phyloP scores from a whole-genome alignment of 2,329 filamentous ascomycete genomes.

The Graphiopsis chlorocephala region DNA sequence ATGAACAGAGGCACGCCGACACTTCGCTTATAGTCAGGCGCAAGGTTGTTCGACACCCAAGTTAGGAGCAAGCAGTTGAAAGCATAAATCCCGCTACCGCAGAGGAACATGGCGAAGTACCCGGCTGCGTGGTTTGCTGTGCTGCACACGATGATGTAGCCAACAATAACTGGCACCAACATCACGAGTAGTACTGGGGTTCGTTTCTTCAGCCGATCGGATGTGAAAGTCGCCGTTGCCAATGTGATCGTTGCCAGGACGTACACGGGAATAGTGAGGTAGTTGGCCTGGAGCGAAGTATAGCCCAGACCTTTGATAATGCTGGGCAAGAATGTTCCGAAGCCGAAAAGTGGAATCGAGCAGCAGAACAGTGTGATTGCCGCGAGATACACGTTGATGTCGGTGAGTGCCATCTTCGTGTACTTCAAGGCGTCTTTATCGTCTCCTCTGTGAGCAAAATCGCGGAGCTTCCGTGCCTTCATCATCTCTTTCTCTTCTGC shows the following conservation, averaged over 20 bases:
- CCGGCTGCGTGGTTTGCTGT: constrained; percentile 28
- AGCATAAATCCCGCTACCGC: constrained; percentile 42
- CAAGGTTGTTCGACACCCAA: constrained; percentile 61
- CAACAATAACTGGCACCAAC: constrained; percentile 31
- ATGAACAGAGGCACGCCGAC: constrained; percentile 58
- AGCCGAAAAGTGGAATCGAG: constrained; percentile 21
- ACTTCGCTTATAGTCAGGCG: constrained; percentile 53
- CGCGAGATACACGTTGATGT: constrained; percentile 33
- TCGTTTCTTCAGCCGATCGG: constrained; percentile 30
- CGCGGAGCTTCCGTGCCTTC: constrained; percentile 29
- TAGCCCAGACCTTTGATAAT: constrained; percentile 46
- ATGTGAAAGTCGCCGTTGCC: constrained; percentile 24
- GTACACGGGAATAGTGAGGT: constrained; percentile 47
- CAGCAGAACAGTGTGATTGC: constrained; percentile 35
- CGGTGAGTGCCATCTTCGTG: constrained; percentile 32
- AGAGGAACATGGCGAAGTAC: constrained; percentile 33
- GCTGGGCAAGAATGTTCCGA: constrained; percentile 31
- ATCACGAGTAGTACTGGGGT: constrained; percentile 31
- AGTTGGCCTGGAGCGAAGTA: constrained; percentile 41
- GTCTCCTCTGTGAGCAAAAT: constrained; percentile 31
- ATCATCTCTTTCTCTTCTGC: constrained; percentile 26
- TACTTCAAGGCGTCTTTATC: constrained; percentile 33
- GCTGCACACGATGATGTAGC: constrained; percentile 35
- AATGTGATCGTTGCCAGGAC: constrained; percentile 28
- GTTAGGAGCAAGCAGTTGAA: constrained; percentile 56